These are phyloP conservation scores for Solanum acaule DNA, from an alignment of 257 asterid genomes.

Conservation along the genomic window DNA sequence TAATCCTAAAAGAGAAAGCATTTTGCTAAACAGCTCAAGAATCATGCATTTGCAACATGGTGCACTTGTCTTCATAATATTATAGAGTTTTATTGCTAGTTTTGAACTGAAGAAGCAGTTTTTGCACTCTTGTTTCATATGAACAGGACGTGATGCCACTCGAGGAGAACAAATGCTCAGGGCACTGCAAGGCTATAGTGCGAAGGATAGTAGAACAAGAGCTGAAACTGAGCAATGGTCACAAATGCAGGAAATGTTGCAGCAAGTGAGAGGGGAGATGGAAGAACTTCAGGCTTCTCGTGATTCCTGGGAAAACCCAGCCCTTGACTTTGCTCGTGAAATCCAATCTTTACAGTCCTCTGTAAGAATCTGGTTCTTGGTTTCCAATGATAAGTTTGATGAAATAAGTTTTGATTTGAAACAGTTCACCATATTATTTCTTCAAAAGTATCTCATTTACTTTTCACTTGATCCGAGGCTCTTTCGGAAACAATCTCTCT, in stretches of 20 bases:
- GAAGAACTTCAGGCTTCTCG: slow-evolving; percentile 65
- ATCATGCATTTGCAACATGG: not conserved
- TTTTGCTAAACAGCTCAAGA: not conserved
- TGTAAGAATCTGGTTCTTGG: slow-evolving; percentile 27
- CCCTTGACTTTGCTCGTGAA: slow-evolving; percentile 29
- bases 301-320: slow-evolving; percentile 65
- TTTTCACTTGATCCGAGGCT: too few relatives aligned
- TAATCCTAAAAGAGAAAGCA: not conserved
- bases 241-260: slow-evolving; percentile 85
- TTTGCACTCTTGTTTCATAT: not conserved
- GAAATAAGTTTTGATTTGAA: not conserved
- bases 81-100: not conserved
- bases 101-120: not conserved
- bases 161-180: slow-evolving; percentile 40
- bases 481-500: too few relatives aligned
- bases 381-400: not conserved
- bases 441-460: not conserved
- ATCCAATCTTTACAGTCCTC: slow-evolving; percentile 37
- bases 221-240: slow-evolving; percentile 92
- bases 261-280: slow-evolving; percentile 44
- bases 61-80: not conserved
- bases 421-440: not conserved
- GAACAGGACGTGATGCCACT: slow-evolving; percentile 26
- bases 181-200: slow-evolving; percentile 56
- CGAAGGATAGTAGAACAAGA: slow-evolving; percentile 63